These are phyloP conservation scores for Cicer arietinum DNA, from an alignment of 306 rosid genomes.

Conservation along the genomic window DNA sequence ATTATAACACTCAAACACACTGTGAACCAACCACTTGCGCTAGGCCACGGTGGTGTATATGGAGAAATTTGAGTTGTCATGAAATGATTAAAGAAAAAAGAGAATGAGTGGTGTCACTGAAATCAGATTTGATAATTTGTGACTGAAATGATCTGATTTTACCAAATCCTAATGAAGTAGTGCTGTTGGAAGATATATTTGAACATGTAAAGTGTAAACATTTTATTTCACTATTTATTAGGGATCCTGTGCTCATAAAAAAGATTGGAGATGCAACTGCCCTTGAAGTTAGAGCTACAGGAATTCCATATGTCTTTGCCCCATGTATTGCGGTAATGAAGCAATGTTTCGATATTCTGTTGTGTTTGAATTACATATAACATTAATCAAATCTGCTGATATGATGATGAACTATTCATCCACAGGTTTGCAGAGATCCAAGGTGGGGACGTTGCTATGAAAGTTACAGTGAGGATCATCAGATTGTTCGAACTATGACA, in stretches of 20 bases:
- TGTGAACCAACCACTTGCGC: too few relatives aligned
- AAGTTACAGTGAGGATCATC: slow-evolving; percentile 91
- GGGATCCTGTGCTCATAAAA: slow-evolving; percentile 87
- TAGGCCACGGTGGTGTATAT: too few relatives aligned
- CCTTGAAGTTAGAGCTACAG: slow-evolving; percentile 97
- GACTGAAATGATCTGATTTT: not conserved
- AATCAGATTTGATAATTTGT: slow-evolving; percentile 3
- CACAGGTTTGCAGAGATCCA: slow-evolving; percentile 96
- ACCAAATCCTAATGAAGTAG: slow-evolving; percentile 5
- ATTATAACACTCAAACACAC: too few relatives aligned
- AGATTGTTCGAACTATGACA: slow-evolving; percentile 80
- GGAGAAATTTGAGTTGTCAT: slow-evolving; percentile 10
- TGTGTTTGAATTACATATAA: not conserved
- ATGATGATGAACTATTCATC: slow-evolving; percentile 34
- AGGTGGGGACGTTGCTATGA: slow-evolving; percentile 99
- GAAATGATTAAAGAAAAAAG: slow-evolving; percentile 1
- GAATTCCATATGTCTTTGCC: slow-evolving; percentile 90
- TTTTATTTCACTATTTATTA: slow-evolving; percentile 25
- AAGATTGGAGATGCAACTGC: slow-evolving; percentile 97
- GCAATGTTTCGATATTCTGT: not conserved
- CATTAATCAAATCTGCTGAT: slow-evolving; percentile 6
- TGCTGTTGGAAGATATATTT: not conserved
- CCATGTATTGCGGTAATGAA: slow-evolving; percentile 93
- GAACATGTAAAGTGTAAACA: not conserved
- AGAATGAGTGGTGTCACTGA: not conserved